phyloP scores from a whole-genome alignment of 179 eudicot genomes.

The Beta corolliflora region DNA sequence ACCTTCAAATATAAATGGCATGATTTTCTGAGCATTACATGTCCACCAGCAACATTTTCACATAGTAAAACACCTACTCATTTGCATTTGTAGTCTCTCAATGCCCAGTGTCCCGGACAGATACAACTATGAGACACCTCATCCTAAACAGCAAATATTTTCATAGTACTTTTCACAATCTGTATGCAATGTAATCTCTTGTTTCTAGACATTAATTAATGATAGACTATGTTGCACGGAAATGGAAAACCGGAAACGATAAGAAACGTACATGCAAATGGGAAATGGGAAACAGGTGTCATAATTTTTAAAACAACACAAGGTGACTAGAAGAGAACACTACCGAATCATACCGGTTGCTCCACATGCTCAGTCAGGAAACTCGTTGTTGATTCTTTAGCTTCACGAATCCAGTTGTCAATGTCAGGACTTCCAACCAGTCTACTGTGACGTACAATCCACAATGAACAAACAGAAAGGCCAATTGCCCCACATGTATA shows the following conservation, averaged over 20 bases:
- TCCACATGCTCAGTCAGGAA: conserved; percentile 96
- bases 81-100: neutral
- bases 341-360: conserved; percentile 67
- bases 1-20: neutral
- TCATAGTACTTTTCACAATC: neutral
- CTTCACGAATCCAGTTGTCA: conserved; percentile 89
- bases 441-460: conserved; percentile 89
- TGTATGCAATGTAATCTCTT: neutral
- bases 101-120: conserved; percentile 4
- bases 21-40: neutral
- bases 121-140: neutral
- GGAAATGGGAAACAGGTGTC: too few species aligned
- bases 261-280: too few species aligned
- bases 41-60: neutral
- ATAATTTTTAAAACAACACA: neutral
- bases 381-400: conserved; percentile 68
- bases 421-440: conserved; percentile 91
- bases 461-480: conserved; percentile 71
- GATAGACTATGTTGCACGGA: neutral
- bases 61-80: neutral
- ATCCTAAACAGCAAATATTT: neutral
- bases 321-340: conserved; percentile 10
- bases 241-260: too few species aligned
- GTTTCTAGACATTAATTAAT: neutral
- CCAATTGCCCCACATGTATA: conserved; percentile 86